Evolutionary conservation across 2,329 filamentous ascomycete genomes (phyloP).

Genomic region (Curvularia hawaiiensis): DNA sequence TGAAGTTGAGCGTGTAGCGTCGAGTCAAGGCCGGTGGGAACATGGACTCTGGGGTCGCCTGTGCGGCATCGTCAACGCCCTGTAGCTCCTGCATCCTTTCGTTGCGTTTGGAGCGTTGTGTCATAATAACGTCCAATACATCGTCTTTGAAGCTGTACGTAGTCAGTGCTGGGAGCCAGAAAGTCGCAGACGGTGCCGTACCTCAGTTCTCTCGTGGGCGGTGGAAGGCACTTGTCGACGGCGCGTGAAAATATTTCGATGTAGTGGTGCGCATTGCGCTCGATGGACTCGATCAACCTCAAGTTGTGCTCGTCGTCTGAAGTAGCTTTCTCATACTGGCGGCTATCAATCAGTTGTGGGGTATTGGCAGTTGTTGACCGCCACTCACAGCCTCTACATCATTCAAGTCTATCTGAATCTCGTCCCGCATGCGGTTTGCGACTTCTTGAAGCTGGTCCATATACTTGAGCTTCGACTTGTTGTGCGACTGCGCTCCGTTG

Average conservation of each 20-base stretch:
- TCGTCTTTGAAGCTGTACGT: slow-evolving; percentile 88
- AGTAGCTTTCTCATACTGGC: slow-evolving; percentile 72
- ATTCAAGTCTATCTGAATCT: slow-evolving; percentile 87
- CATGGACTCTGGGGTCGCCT: slow-evolving; percentile 72
- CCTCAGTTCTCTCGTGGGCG: slow-evolving; percentile 76
- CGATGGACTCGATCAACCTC: slow-evolving; percentile 81
- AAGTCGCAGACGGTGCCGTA: slow-evolving; percentile 51
- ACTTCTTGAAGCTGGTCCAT: slow-evolving; percentile 85
- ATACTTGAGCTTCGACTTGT: slow-evolving; percentile 78
- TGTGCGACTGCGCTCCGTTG: slow-evolving; percentile 41
- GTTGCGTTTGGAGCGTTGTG: slow-evolving; percentile 85
- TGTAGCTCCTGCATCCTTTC: slow-evolving; percentile 65
- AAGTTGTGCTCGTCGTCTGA: slow-evolving; percentile 65
- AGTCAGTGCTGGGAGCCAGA: slow-evolving; percentile 27
- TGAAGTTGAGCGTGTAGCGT: slow-evolving; percentile 95
- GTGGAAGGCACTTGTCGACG: slow-evolving; percentile 84
- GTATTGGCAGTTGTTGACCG: slow-evolving; percentile 55
- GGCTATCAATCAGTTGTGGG: not conserved
- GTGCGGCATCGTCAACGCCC: slow-evolving; percentile 55
- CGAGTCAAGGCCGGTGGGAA: slow-evolving; percentile 93
- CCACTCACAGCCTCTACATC: slow-evolving; percentile 66
- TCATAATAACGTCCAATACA: slow-evolving; percentile 95
- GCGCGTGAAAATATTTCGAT: slow-evolving; percentile 89
- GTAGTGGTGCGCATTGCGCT: slow-evolving; percentile 92
- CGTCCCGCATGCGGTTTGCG: slow-evolving; percentile 76